phyloP scores from a whole-genome alignment of 768 basidiomycete genomes.

The Lactifluus echinatus region DNA sequence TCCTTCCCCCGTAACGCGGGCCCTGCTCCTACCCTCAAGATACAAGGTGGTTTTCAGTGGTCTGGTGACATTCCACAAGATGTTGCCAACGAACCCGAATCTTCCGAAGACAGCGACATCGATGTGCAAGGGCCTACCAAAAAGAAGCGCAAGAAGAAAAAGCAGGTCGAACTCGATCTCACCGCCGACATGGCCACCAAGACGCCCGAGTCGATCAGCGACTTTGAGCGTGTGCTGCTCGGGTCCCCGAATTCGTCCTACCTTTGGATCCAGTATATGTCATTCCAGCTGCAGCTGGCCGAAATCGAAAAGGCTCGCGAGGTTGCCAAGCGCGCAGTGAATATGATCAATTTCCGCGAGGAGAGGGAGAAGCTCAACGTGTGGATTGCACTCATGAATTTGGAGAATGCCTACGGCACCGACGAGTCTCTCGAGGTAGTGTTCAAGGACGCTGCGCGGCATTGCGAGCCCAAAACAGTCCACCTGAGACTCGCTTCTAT shows the following conservation, averaged over 20 bases:
- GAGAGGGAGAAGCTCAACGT: constrained; percentile 94
- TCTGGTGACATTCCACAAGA: constrained; percentile 32
- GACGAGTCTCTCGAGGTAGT: constrained; percentile 67
- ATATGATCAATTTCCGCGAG: constrained; percentile 89
- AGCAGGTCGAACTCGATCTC: constrained; percentile 66
- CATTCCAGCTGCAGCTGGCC: constrained; percentile 93
- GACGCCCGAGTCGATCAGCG: constrained; percentile 81
- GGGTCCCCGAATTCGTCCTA: constrained; percentile 96
- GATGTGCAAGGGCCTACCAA: constrained; percentile 41
- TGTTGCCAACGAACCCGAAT: constrained; percentile 36
- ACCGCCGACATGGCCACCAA: constrained; percentile 85
- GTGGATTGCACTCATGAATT: constrained; percentile 92
- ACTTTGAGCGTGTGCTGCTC: constrained; percentile 89
- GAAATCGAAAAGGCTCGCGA: constrained; percentile 92
- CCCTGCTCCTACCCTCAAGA: constrained; percentile 35
- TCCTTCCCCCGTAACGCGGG: neutral
- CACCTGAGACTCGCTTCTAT: constrained; percentile 80
- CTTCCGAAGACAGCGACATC: constrained; percentile 41
- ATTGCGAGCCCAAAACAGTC: constrained; percentile 90
- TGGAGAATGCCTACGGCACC: constrained; percentile 90
- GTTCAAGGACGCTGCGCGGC: constrained; percentile 84
- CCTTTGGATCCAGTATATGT: constrained; percentile 99
- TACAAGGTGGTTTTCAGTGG: constrained; percentile 69
- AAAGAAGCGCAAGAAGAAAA: constrained; percentile 59
- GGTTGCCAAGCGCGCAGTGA: constrained; percentile 74